A percentile compares a stretch with the other conserved stretches of the same genome.
Evolutionary conservation across 2,329 filamentous ascomycete genomes (phyloP).

Genomic region (Cladosporium phlei): DNA sequence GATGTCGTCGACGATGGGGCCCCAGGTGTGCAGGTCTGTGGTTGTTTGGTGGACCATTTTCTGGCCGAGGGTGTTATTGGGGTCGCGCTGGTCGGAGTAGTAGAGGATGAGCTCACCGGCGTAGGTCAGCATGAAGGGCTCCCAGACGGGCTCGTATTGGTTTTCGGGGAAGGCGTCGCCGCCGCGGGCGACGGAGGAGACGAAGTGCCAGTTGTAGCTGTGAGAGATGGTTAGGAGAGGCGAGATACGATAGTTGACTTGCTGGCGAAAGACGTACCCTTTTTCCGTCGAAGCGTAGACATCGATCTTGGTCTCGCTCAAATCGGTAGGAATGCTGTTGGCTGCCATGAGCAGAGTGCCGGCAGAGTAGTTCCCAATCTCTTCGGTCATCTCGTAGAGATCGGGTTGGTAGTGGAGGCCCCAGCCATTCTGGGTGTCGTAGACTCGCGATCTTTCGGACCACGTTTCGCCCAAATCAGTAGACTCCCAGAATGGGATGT

Average conservation of each 20-base stretch:
- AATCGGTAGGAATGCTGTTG: conserved; percentile 54
- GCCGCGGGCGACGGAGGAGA: conserved; percentile 61
- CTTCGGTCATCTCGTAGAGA: conserved; percentile 58
- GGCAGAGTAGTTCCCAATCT: conserved; percentile 53
- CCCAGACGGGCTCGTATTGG: conserved; percentile 66
- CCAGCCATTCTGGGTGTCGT: conserved; percentile 60
- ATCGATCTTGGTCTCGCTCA: conserved; percentile 63
- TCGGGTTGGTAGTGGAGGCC: conserved; percentile 66
- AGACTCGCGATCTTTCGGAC: conserved; percentile 58
- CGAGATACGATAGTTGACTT: background rate
- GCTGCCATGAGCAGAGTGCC: conserved; percentile 62
- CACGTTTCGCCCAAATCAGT: conserved; percentile 50
- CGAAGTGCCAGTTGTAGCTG: conserved; percentile 57
- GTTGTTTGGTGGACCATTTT: conserved; percentile 63
- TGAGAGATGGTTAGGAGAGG: background rate
- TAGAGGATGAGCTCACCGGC: conserved; percentile 59
- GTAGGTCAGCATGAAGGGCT: conserved; percentile 60
- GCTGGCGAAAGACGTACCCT: conserved; percentile 36
- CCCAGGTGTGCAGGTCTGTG: conserved; percentile 57
- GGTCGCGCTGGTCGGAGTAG: conserved; percentile 67
- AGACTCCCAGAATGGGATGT: conserved; percentile 46
- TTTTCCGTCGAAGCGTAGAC: conserved; percentile 61
- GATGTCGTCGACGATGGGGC: conserved; percentile 57
- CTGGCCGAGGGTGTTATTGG: conserved; percentile 54
- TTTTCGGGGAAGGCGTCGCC: conserved; percentile 58